Evolutionary conservation across 1,284 basidiomycete genomes (phyloP).

Genomic region (Vanrija sp.): DNA sequence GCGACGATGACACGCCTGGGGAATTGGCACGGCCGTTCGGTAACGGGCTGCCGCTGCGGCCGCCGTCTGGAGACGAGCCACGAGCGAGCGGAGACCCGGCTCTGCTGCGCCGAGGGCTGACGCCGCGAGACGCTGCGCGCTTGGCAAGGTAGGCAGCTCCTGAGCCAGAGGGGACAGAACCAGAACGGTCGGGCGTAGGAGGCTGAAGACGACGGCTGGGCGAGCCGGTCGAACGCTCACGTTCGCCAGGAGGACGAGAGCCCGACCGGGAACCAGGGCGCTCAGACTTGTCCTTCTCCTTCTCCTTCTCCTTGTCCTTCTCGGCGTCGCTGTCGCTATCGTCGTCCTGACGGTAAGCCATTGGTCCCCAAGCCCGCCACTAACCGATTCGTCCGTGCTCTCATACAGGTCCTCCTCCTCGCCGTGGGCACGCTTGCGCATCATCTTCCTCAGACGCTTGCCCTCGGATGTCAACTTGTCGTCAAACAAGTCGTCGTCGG

Average conservation of each 20-base stretch:
- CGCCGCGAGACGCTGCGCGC: conserved; percentile 36
- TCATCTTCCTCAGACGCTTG: conserved; percentile 31
- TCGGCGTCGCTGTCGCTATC: conserved; percentile 18
- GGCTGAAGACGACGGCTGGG: conserved; percentile 17
- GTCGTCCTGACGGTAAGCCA: conserved; percentile 10
- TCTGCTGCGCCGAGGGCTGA: conserved; percentile 26
- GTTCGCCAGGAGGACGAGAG: conserved; percentile 25
- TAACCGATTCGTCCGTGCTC: conserved; percentile 7
- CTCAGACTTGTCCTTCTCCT: conserved; percentile 28
- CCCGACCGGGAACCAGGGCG: conserved; percentile 21
- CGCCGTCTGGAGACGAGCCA: conserved; percentile 18
- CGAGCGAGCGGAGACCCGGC: conserved; percentile 19
- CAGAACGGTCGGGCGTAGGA: conserved; percentile 27
- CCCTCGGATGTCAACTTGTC: conserved; percentile 35
- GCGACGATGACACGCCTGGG: conserved; percentile 1
- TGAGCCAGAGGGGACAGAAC: conserved; percentile 33
- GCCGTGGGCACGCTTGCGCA: conserved; percentile 28
- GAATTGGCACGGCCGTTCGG: conserved; percentile 6
- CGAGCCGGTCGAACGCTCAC: conserved; percentile 13
- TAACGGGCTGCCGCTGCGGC: conserved; percentile 9
- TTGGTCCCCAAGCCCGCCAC: too few relatives aligned
- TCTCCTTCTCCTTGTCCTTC: conserved; percentile 22
- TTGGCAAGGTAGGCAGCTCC: conserved; percentile 38
- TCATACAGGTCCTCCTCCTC: conserved; percentile 16
- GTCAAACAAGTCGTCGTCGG: conserved; percentile 36